A percentile compares a stretch with the other conserved stretches of the same genome.
These are phyloP conservation scores for Geranomyces variabilis DNA, from an alignment of 192 early-diverging fungal species.

Conservation along the genomic window DNA sequence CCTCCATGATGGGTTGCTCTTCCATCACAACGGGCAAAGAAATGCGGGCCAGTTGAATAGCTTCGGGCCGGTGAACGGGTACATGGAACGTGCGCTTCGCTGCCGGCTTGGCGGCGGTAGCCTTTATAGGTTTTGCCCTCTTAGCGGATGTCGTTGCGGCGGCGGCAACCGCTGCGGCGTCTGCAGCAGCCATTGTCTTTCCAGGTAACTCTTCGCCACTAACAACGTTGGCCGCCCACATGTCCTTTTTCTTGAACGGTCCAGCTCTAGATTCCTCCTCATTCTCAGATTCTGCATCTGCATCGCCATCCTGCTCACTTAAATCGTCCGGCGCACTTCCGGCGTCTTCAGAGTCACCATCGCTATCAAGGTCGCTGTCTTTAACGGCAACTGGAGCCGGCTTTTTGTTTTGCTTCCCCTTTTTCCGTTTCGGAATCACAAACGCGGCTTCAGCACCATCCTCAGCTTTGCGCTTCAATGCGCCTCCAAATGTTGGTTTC, in stretches of 20 bases:
- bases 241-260: slow-evolving; percentile 2
- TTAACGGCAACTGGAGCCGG: slow-evolving; percentile 12
- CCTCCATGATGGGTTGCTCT: slow-evolving; percentile 98
- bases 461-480: slow-evolving; percentile 41
- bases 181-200: neutral
- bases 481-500: slow-evolving; percentile 44
- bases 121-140: slow-evolving; percentile 14
- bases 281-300: neutral
- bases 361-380: neutral
- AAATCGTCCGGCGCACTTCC: neutral
- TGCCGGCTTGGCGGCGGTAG: neutral
- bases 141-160: neutral
- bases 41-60: slow-evolving; percentile 74
- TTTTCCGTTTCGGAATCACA: slow-evolving; percentile 34
- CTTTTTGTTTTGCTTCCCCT: slow-evolving; percentile 45
- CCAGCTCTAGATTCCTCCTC: neutral
- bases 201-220: slow-evolving; percentile 38
- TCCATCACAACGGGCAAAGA: slow-evolving; percentile 89
- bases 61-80: slow-evolving; percentile 71
- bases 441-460: slow-evolving; percentile 32
- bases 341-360: slow-evolving; percentile 2
- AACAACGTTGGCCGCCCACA: slow-evolving; percentile 49
- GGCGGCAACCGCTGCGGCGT: neutral
- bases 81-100: slow-evolving; percentile 51
- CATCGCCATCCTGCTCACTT: slow-evolving; percentile 6